Evolutionary conservation across 192 early-diverging fungal genomes (phyloP).

Genomic region (Gaertneriomyces sp.): DNA sequence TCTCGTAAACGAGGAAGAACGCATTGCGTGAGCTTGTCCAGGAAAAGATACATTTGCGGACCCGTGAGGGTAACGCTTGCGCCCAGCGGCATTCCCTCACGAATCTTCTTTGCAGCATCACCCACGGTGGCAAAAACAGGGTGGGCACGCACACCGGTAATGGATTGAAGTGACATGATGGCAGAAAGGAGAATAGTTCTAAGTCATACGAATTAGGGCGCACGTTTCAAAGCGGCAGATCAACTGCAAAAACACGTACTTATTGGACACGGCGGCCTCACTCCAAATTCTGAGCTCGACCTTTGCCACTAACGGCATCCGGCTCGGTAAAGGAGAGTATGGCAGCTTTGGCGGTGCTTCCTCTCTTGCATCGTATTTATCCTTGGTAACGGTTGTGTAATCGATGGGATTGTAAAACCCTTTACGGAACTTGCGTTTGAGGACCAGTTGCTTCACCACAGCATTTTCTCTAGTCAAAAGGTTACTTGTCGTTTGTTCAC

Average conservation of each 20-base stretch:
- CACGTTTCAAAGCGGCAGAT: background rate
- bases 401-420: slow-evolving; percentile 50
- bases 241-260: slow-evolving; percentile 53
- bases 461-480: slow-evolving; percentile 31
- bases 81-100: slow-evolving; percentile 89
- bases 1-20: slow-evolving; percentile 92
- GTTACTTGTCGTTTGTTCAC: slow-evolving; percentile 42
- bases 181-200: slow-evolving; percentile 72
- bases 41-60: slow-evolving; percentile 84
- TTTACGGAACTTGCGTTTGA: slow-evolving; percentile 23
- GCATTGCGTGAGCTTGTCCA: slow-evolving; percentile 93
- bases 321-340: slow-evolving; percentile 57
- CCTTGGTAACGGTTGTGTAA: slow-evolving; percentile 43
- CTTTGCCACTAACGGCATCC: slow-evolving; percentile 65
- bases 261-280: slow-evolving; percentile 81
- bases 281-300: slow-evolving; percentile 84
- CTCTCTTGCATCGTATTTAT: slow-evolving; percentile 24
- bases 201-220: background rate
- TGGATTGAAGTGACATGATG: slow-evolving; percentile 84
- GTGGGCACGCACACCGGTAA: slow-evolving; percentile 77
- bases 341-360: slow-evolving; percentile 38
- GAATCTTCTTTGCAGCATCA: slow-evolving; percentile 81
- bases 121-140: slow-evolving; percentile 75
- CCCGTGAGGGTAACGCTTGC: slow-evolving; percentile 77
- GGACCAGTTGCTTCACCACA: slow-evolving; percentile 10